These are phyloP conservation scores for Salix suchowensis DNA, from an alignment of 345 rosid species.

Conservation along the genomic window DNA sequence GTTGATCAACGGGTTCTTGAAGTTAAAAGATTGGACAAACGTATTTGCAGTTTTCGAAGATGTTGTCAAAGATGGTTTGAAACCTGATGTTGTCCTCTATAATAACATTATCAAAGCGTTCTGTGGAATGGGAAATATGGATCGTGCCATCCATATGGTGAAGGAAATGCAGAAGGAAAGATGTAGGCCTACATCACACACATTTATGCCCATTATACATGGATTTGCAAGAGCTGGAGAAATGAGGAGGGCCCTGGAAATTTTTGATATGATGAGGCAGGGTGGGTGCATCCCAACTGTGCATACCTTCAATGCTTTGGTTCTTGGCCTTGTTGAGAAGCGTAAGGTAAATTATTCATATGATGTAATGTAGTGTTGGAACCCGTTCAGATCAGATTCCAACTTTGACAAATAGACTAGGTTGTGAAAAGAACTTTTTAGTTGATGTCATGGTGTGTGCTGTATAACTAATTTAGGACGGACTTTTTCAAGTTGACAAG, in stretches of 20 bases:
- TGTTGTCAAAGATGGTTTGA: constrained; percentile 62
- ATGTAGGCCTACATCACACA: constrained; percentile 71
- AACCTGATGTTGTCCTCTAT: constrained; percentile 83
- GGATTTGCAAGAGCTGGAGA: constrained; percentile 82
- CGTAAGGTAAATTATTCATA: constrained; percentile 50
- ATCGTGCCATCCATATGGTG: constrained; percentile 71
- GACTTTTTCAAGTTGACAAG: not conserved
- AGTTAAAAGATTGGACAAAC: constrained; percentile 90
- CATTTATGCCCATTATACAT: constrained; percentile 89
- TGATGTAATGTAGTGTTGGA: not conserved
- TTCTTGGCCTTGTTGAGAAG: constrained; percentile 88
- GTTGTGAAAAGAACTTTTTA: not conserved
- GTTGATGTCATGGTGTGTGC: not conserved
- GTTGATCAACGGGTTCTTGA: constrained; percentile 88
- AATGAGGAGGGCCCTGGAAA: constrained; percentile 66
- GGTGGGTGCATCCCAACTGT: constrained; percentile 91
- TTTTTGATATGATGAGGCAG: constrained; percentile 86
- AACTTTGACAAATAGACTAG: not conserved
- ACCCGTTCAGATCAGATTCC: not conserved
- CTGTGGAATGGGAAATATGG: constrained; percentile 98
- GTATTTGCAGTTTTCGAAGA: constrained; percentile 88
- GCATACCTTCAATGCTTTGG: constrained; percentile 84
- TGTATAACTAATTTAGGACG: not conserved
- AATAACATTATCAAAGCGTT: constrained; percentile 82
- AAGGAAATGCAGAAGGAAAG: constrained; percentile 88